Evolutionary conservation across 2,329 filamentous ascomycete species (phyloP).

Genomic region (Sporothrix brunneoviolacea): DNA sequence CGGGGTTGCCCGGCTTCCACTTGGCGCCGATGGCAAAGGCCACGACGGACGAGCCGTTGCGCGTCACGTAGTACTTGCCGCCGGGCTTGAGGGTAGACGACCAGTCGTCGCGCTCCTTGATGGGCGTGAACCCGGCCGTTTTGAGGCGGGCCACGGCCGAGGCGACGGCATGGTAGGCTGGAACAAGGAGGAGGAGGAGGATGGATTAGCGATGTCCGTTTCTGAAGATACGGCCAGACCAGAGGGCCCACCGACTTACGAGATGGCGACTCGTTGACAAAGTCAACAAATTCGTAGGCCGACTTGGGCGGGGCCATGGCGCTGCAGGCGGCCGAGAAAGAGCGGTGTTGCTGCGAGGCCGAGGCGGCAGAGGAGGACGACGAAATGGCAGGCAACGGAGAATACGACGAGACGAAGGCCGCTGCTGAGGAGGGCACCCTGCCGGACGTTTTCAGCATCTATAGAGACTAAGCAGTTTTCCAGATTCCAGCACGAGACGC

Average conservation of each 20-base stretch:
- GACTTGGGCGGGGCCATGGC: conserved; percentile 48
- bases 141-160: conserved; percentile 69
- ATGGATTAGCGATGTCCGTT: too few species aligned
- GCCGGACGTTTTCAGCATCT: conserved; percentile 9
- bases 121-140: conserved; percentile 76
- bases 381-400: background rate
- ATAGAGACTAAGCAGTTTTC: too few species aligned
- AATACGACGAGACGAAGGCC: conserved; percentile 1
- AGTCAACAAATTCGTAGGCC: conserved; percentile 81
- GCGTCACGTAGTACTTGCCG: conserved; percentile 93
- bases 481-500: too few species aligned
- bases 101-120: conserved; percentile 91
- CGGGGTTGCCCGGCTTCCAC: conserved; percentile 87
- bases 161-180: conserved; percentile 90
- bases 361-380: background rate
- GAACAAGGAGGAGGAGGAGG: background rate
- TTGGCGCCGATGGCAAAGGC: conserved; percentile 85
- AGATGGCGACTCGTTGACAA: conserved; percentile 89
- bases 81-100: conserved; percentile 70
- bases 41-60: conserved; percentile 86
- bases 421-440: conserved; percentile 9
- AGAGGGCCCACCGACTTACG: too few species aligned
- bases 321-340: conserved; percentile 19
- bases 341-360: background rate
- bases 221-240: too few species aligned